Evolutionary conservation across 2,329 filamentous ascomycete genomes (phyloP), one percentile per base, ranked within the genome.

Genomic region (Trichoderma lentiforme): DNA sequence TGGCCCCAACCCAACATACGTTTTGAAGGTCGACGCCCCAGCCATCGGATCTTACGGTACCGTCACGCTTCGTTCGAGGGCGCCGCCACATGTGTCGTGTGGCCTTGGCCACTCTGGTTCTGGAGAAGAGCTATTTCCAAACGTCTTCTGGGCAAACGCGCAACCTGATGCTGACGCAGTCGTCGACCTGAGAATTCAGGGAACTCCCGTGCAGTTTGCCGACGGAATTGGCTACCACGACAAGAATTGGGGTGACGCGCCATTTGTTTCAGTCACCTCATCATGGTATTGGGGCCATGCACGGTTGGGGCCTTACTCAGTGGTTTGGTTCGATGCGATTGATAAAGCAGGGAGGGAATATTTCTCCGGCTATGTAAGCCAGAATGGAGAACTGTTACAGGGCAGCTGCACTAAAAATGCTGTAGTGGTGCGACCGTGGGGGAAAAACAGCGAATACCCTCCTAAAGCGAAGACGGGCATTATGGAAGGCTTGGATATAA

Each of bases 201-300:
- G n/a, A 11, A 51, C 36, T 21, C 15, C 8, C 24, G 26, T 65
- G n/a, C 18, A 28, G 3, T 65, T 65, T 11, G 24, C 62, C 32
- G 36, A 39, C 36, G 83, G 84, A 1, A 67, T 77, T 1, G 84
- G 79, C 2, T 85, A 85, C 74, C 84, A 85, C 74, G 84, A 86
- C 73, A 85, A 84, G 82, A 85, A 85, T 73, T 85, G 84, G 83
- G 80, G 80, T 5, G 77, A 82, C 71, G 72, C 73, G 32, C 80
- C 82, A 1, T 82, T 85, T 69, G 34, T 70, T 12, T 69, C 76
- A 5, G 77, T 74, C 18, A 75, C 82, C 9, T 70, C 73, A 36
- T 80, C 77, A 36, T 84, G 82, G 81, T 83, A 84, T 74, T 85
- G 83, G 82, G 84, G 84, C n/a, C 84, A 84, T 71, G 83, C 77